Evolutionary conservation across 176 grass and related monocot species (phyloP), one percentile per base, ranked within the genome.

Genomic region (Oryza longistaminata): DNA sequence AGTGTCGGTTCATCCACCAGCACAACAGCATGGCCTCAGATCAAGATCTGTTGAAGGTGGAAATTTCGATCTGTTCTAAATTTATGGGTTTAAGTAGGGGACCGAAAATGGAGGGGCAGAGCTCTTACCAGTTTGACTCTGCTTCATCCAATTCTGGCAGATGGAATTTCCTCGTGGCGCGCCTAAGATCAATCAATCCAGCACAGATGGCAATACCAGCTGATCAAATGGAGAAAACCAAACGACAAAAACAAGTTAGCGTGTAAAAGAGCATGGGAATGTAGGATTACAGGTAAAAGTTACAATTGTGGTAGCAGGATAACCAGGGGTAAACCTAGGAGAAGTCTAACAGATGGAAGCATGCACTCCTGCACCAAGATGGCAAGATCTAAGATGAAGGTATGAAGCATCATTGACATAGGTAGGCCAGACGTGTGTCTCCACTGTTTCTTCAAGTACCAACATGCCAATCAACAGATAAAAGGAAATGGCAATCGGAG

Each of bases 1-100:
- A 73, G 73, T 31, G 76, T 40, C 9, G 44, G 45, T 87, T 48
- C 49, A 61, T 87, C 34, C 61, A 74, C 33, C 77, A 69, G 48
- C 71, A 76, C 46, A 81, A 70, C 70, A 21, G 52, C 49, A 62
- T 61, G 11, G 83, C 24, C 72, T 39, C 53, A 24, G 16, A 35
- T 43, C 66, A 62, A 64, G 43, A 78, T 42, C 19, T 3, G n/a
- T 9, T 15, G 43, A 49, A 71, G n/a, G 19, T n/a, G 17, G 31
- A 42, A 35, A 40, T 40, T 12, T 68, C 70, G 15, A 72, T 1
- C n/a, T 66, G 69, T 39, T 84, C 6, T 17, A 12, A 66, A 67
- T 34, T 24, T 53, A 53, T 13, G 10, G 8, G n/a, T 14, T 22
- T 21, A 0, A 24, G 58, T 22, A 42, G 13, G 62, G 62, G 11